These are phyloP conservation scores for Cryptosporidium xiaoi DNA, from an alignment of 169 alveolate genomes.

Conservation along the genomic window DNA sequence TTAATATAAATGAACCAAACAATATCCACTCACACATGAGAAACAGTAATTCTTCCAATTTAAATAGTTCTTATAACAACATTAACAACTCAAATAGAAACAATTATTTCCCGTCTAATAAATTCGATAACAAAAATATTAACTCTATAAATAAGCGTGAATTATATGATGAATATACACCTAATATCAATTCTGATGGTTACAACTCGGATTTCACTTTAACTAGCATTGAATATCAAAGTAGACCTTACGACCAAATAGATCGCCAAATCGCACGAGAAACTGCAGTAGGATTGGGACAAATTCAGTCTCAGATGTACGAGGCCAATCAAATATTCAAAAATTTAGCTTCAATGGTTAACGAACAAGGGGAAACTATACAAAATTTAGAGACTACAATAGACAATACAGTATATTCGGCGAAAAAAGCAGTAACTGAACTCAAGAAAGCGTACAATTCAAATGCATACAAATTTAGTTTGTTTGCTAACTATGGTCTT, in stretches of 20 bases:
- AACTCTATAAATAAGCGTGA: no score
- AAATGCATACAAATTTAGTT: slow-evolving; percentile 4
- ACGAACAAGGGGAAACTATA: slow-evolving; percentile 62
- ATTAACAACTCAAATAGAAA: no score
- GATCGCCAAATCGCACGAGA: slow-evolving; percentile 69
- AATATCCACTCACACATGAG: neutral
- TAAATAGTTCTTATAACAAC: neutral
- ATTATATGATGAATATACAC: neutral
- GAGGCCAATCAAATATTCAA: slow-evolving; percentile 46
- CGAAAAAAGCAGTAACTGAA: slow-evolving; percentile 52
- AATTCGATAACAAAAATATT: no score
- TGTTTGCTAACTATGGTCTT: slow-evolving; percentile 31
- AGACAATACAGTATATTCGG: slow-evolving; percentile 39
- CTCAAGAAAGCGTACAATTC: slow-evolving; percentile 61
- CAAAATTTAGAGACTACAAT: slow-evolving; percentile 59
- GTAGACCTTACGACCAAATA: neutral
- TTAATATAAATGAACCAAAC: neutral
- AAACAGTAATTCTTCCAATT: neutral
- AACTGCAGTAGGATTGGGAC: slow-evolving; percentile 30
- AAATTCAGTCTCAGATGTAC: slow-evolving; percentile 55
- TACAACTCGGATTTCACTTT: neutral
- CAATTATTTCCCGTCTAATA: no score
- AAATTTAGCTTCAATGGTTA: slow-evolving; percentile 54
- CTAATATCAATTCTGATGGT: neutral
- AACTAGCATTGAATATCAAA: neutral